Conservation (phyloP, 176 grass and related monocot species). For the Triticum aestivum region IWGSC_CS_RefSeq_v2.1 NC_057813.1:183035869-183036368, state of each 20-base stretch:
- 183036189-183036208: not conserved
- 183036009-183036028: not conserved
- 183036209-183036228: no score
- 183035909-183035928: no score
- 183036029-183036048: not conserved
- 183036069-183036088: constrained; percentile 43
- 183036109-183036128: constrained; percentile 20
- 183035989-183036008: not conserved
- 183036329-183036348: not conserved
- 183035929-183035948: not conserved
- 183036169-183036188: not conserved
- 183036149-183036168: not conserved
- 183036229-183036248: not conserved
- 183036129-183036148: not conserved
- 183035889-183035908: no score
- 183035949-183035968: not conserved
- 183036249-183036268: not conserved
- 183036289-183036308: not conserved
- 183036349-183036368: not conserved
- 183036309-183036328: not conserved
- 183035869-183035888: no score
- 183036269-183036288: not conserved
- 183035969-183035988: not conserved
- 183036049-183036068: not conserved
- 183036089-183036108: constrained; percentile 43